A percentile compares a stretch with the other conserved stretches of the same genome.
These are phyloP conservation scores for Alternaria ethzedia DNA, from an alignment of 2,329 filamentous ascomycete genomes.

Conservation along the genomic window DNA sequence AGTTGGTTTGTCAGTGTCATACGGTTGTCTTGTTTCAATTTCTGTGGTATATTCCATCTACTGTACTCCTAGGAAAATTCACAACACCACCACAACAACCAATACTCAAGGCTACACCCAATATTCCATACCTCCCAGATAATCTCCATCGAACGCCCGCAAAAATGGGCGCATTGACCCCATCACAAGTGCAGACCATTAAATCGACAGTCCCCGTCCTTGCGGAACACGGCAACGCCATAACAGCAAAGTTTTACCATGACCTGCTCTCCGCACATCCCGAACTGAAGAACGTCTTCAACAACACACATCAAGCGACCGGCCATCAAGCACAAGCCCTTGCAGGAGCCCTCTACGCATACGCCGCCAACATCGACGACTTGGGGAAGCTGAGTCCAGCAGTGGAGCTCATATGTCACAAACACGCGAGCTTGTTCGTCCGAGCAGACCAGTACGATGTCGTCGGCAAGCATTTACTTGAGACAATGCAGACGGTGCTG, in stretches of 20 bases:
- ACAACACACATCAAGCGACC: conserved; percentile 70
- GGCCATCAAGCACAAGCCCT: conserved; percentile 74
- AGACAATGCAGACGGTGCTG: conserved; percentile 70
- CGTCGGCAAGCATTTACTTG: conserved; percentile 72
- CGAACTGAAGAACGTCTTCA: conserved; percentile 73
- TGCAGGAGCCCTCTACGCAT: conserved; percentile 71
- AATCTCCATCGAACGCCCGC: background rate
- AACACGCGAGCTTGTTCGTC: conserved; percentile 75
- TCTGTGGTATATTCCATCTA: accelerated
- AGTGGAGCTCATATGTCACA: conserved; percentile 75
- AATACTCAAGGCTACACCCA: background rate
- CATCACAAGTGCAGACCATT: conserved; percentile 68
- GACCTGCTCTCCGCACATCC: conserved; percentile 71
- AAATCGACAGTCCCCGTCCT: conserved; percentile 74
- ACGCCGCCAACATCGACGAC: conserved; percentile 74
- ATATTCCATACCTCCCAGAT: background rate
- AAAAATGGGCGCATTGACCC: conserved; percentile 58
- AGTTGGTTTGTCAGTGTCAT: accelerated
- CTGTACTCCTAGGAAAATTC: background rate
- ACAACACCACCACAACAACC: background rate
- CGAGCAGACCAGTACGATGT: conserved; percentile 72
- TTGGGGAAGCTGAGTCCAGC: conserved; percentile 64
- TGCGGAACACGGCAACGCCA: conserved; percentile 69
- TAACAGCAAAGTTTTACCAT: conserved; percentile 75
- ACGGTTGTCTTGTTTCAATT: background rate